Evolutionary conservation across 1,139 yeast genomes (phyloP).

Genomic region (Sugiyamaella japonica): DNA sequence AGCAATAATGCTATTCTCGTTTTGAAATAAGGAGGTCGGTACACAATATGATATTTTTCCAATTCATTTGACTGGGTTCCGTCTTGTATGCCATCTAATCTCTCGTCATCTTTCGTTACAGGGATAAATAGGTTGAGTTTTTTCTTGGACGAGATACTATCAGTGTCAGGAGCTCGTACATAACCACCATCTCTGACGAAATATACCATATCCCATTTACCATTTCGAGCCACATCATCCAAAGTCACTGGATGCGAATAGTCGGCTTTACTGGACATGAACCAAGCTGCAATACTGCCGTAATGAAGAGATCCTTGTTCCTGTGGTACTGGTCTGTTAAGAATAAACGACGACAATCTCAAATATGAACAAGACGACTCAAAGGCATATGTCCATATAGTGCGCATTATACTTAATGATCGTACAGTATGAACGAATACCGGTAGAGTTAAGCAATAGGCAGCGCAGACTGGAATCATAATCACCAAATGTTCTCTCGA

Average conservation of each 20-base stretch:
- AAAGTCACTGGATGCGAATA: slow-evolving; percentile 57
- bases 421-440: slow-evolving; percentile 32
- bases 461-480: slow-evolving; percentile 18
- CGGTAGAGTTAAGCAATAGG: slow-evolving; percentile 25
- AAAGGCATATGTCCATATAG: slow-evolving; percentile 66
- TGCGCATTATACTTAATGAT: slow-evolving; percentile 24
- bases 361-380: slow-evolving; percentile 55
- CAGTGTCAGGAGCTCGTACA: slow-evolving; percentile 84
- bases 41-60: slow-evolving; percentile 71
- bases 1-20: slow-evolving; percentile 58
- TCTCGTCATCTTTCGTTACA: slow-evolving; percentile 76
- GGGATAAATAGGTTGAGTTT: slow-evolving; percentile 72
- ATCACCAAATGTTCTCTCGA: slow-evolving; percentile 14
- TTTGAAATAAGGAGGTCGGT: slow-evolving; percentile 79
- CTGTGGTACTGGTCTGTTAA: slow-evolving; percentile 64
- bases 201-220: slow-evolving; percentile 25
- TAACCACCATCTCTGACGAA: slow-evolving; percentile 67
- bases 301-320: slow-evolving; percentile 75
- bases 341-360: slow-evolving; percentile 75
- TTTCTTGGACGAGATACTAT: slow-evolving; percentile 59
- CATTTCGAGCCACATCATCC: slow-evolving; percentile 44
- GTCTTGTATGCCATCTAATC: slow-evolving; percentile 49
- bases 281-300: slow-evolving; percentile 49
- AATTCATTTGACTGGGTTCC: slow-evolving; percentile 46
- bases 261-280: slow-evolving; percentile 54